Percentiles rank a stretch among this genome's conserved stretches.
Evolutionary conservation across 2,329 filamentous ascomycete genomes (phyloP).

Genomic region (Epichloe gansuensis): DNA sequence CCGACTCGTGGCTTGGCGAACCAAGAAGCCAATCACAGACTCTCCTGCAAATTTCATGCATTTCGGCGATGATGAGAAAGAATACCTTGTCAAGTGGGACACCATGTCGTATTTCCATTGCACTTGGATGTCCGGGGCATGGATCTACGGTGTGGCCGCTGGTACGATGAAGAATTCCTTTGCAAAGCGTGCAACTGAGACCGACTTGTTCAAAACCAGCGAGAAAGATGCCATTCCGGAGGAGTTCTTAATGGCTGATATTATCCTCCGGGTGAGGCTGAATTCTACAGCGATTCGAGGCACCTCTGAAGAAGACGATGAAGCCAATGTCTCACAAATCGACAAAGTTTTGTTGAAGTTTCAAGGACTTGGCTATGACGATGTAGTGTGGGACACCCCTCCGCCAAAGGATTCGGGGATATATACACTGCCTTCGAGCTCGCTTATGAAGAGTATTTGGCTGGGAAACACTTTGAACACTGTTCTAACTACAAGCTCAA

Average conservation of each 20-base stretch:
- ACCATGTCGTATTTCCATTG: slow-evolving; percentile 69
- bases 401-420: slow-evolving; percentile 52
- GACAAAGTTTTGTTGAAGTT: slow-evolving; percentile 75
- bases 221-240: slow-evolving; percentile 74
- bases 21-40: slow-evolving; percentile 33
- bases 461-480: slow-evolving; percentile 56
- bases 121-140: slow-evolving; percentile 77
- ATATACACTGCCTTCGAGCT: slow-evolving; percentile 68
- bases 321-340: slow-evolving; percentile 60
- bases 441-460: slow-evolving; percentile 79
- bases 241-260: slow-evolving; percentile 74
- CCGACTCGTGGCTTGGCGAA: slow-evolving; percentile 75
- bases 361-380: slow-evolving; percentile 82
- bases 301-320: slow-evolving; percentile 55
- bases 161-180: slow-evolving; percentile 61
- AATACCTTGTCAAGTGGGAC: slow-evolving; percentile 88
- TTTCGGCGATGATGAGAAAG: slow-evolving; percentile 52
- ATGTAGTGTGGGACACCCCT: slow-evolving; percentile 79
- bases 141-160: slow-evolving; percentile 65
- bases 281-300: slow-evolving; percentile 32
- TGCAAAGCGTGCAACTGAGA: slow-evolving; percentile 52
- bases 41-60: slow-evolving; percentile 30
- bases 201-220: slow-evolving; percentile 50
- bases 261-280: slow-evolving; percentile 70
- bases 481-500: slow-evolving; percentile 48